Evolutionary conservation across 2,329 filamentous ascomycete species (phyloP), one percentile per base, ranked within the genome.

Genomic region (Sclerotinia subarctica): DNA sequence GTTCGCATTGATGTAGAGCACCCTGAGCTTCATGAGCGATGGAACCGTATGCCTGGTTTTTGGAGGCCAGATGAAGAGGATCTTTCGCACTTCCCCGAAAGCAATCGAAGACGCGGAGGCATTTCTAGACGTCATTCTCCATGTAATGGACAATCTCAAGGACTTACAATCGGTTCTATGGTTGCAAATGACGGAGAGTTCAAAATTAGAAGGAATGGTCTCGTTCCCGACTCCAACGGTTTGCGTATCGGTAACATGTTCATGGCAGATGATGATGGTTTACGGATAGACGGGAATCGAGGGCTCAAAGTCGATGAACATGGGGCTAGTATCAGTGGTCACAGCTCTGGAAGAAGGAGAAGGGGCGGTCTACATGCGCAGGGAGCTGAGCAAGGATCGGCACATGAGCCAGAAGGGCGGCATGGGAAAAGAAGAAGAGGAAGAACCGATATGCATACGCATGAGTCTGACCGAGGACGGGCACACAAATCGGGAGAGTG

Each of bases 181-280:
- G 46, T 69, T 38, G 69, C 60, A n/a, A 65, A 70, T 62, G 66
- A 62, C 38, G 59, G 67, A 8, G 71, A 70, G 5, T 65, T 70
- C 24, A 49, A 62, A 44, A 59, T 68, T 47, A 67, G 69, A 29
- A 62, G 38, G 52, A 68, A 65, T 53, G 66, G 66, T 35, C 68
- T 74, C 8, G 71, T 74, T 63, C 73, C 74, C 42, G 71, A 75
- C 63, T 69, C 64, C 29, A 69, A 70, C 3, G 73, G 78, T 4
- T 70, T 74, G 47, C 63, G 73, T 17, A 72, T 74, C 60, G 71
- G 71, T 21, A 69, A 66, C 8, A 47, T 59, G 47, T 44, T 68
- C 13, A 26, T 81, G 1, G 78, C 81, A 47, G 80, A 83, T 69
- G 76, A 76, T 21, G 77, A 77, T 38, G 81, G 80, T 5, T 78